Conservation (phyloP, 768 basidiomycete genomes). For the Boletus sp. region DNA sequence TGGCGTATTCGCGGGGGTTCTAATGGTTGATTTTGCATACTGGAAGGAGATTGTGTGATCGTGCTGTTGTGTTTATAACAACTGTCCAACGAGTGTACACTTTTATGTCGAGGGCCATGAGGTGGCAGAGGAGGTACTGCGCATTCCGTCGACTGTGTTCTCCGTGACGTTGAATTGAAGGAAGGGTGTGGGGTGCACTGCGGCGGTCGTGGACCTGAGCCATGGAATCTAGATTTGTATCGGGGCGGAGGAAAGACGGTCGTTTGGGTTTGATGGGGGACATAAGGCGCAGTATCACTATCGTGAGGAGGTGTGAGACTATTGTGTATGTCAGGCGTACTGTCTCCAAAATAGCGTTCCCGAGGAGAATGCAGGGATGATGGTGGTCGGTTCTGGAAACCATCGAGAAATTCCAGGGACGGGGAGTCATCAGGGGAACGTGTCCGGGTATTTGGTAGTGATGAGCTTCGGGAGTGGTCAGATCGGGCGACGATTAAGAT, state of each 20-base stretch:
- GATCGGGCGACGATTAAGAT: background rate
- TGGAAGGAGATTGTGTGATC: constrained; percentile 3
- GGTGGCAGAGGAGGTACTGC: background rate
- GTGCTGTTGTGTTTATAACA: constrained; percentile 1
- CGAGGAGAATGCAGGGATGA: constrained; percentile 13
- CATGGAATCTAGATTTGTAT: constrained; percentile 14
- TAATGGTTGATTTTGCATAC: constrained; percentile 4
- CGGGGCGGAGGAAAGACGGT: constrained; percentile 22
- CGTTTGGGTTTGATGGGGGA: constrained; percentile 10
- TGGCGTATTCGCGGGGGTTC: constrained; percentile 30
- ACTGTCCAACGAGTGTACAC: constrained; percentile 7
- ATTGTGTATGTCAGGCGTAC: constrained; percentile 7
- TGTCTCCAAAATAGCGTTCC: constrained; percentile 9
- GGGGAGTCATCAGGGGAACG: background rate
- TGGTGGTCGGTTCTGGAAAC: constrained; percentile 1
- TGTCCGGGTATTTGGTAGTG: constrained; percentile 6
- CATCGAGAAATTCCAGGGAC: background rate
- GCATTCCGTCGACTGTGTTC: constrained; percentile 3
- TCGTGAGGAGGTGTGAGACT: constrained; percentile 5
- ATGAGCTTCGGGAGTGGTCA: constrained; percentile 11
- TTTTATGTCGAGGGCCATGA: constrained; percentile 6
- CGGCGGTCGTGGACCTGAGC: constrained; percentile 8
- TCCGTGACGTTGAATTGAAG: background rate
- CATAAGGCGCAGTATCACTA: constrained; percentile 13
- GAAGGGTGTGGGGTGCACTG: constrained; percentile 6